A percentile compares a stretch with the other conserved stretches of the same genome.
These are phyloP conservation scores for Fonsecaea monophora DNA, from an alignment of 2,329 filamentous ascomycete genomes.

Conservation along the genomic window DNA sequence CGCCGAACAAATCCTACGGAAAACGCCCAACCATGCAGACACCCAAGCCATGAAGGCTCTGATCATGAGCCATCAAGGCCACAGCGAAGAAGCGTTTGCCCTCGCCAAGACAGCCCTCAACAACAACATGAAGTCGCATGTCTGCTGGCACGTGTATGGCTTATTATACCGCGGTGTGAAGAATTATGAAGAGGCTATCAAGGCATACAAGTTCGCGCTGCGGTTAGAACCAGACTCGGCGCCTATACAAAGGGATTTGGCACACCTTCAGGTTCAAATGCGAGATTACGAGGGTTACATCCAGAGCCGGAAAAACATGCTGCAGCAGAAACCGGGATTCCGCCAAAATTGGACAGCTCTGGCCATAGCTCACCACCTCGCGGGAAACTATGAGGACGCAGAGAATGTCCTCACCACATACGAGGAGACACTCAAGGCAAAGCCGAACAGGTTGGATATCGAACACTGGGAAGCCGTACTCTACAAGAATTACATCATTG, in stretches of 20 bases:
- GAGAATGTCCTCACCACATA: conserved; percentile 91
- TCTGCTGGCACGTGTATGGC: conserved; percentile 99
- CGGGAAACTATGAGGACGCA: conserved; percentile 82
- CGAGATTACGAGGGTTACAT: conserved; percentile 94
- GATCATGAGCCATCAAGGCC: conserved; percentile 90
- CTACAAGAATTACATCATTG: conserved; percentile 95
- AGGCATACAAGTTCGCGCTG: conserved; percentile 96
- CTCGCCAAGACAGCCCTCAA: conserved; percentile 90
- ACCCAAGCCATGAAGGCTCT: conserved; percentile 99
- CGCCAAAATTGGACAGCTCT: conserved; percentile 98
- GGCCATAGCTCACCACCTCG: conserved; percentile 88
- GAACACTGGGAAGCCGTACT: conserved; percentile 93
- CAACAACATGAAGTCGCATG: conserved; percentile 98
- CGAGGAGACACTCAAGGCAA: conserved; percentile 85
- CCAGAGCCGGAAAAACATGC: conserved; percentile 84
- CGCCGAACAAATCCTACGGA: conserved; percentile 94
- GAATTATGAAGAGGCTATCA: conserved; percentile 99
- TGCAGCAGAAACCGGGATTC: conserved; percentile 79
- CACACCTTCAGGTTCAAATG: conserved; percentile 93
- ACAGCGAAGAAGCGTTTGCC: conserved; percentile 90
- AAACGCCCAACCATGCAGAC: conserved; percentile 94
- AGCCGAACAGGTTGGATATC: conserved; percentile 75
- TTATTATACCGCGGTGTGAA: conserved; percentile 90
- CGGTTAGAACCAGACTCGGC: conserved; percentile 90
- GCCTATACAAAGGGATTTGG: conserved; percentile 93